Evolutionary conservation across 192 early-diverging fungal genomes (phyloP), one percentile per base, ranked within the genome.

Genomic region (Linnemannia exigua): DNA sequence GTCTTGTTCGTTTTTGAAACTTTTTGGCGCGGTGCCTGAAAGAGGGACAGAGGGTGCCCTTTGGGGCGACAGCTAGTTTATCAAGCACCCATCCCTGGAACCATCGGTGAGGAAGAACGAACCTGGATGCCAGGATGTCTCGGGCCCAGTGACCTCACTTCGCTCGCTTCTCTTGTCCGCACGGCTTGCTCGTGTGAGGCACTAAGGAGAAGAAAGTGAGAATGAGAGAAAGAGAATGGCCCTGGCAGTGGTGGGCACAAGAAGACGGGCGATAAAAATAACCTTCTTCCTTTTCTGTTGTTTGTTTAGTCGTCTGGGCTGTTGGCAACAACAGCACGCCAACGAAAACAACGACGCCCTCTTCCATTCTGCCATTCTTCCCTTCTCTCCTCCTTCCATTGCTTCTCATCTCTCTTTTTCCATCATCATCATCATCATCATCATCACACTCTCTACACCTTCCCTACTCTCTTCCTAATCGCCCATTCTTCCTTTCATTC

Each of bases 261-360:
- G 9, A 12, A 50, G 48, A 16, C 48, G 48, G 15, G 48, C 17
- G 58, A n/a, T 63, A 63, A n/a, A n/a, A n/a, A n/a, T 63, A 63
- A 63, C 25, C 58, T 63, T 9, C 5, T n/a, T n/a, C n/a, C n/a
- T n/a, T n/a, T n/a, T n/a, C n/a, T n/a, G n/a, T n/a, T n/a, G n/a
- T 25, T 54, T 25, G 1, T 25, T n/a, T 20, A 22, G 19, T 22
- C 22, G 51, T 58, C 22, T 58, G 54, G 58, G 58, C 58, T 63
- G 58, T 54, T 5, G 3, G 8, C 12, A 2, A 31, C 5, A 58
- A 58, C 28, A 63, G 15, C 1, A 63, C n/a, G n/a, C n/a, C n/a
- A n/a, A n/a, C n/a, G n/a, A n/a, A n/a, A n/a, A 63, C 28, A 63
- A 63, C 58, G 14, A 63, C 58, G 58, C 58, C 58, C 58, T 31